phyloP scores from a whole-genome alignment of 305 asterid species.

The Fraxinus sp. region DNA sequence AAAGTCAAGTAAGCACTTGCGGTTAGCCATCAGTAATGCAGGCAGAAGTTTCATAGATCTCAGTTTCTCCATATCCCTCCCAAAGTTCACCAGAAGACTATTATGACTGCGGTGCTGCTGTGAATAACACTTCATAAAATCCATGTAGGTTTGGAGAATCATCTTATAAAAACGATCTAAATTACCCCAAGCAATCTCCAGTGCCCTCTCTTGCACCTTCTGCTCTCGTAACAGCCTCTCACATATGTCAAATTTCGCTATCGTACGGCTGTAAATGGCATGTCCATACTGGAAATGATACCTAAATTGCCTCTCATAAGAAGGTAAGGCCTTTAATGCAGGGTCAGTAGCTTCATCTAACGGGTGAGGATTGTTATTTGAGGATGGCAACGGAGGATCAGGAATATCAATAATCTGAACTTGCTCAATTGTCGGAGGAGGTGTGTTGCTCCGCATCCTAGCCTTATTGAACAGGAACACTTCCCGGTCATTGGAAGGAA shows the following conservation, averaged over 20 bases:
- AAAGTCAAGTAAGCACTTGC: constrained; percentile 78
- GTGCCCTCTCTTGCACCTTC: constrained; percentile 87
- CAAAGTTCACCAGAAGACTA: constrained; percentile 62
- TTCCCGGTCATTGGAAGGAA: constrained; percentile 70
- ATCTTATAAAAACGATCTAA: constrained; percentile 76
- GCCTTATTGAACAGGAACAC: constrained; percentile 79
- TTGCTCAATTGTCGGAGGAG: constrained; percentile 60
- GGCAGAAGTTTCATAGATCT: constrained; percentile 70
- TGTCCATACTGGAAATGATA: constrained; percentile 82
- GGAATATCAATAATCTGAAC: constrained; percentile 54
- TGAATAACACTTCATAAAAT: constrained; percentile 63
- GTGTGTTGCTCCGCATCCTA: constrained; percentile 72
- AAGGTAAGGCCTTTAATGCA: constrained; percentile 81
- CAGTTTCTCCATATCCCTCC: constrained; percentile 75
- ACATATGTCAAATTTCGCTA: constrained; percentile 52
- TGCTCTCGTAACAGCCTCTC: constrained; percentile 74
- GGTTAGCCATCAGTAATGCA: constrained; percentile 49
- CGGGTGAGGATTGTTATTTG: constrained; percentile 60
- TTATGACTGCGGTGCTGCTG: constrained; percentile 77
- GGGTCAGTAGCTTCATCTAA: constrained; percentile 89
- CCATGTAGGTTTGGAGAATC: constrained; percentile 68
- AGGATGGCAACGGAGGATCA: constrained; percentile 55
- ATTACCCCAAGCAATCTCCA: constrained; percentile 84
- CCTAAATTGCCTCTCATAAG: constrained; percentile 86
- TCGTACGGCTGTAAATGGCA: constrained; percentile 65